These are phyloP conservation scores for Aureoboletus auriporus DNA, from an alignment of 768 basidiomycete genomes.

Conservation along the genomic window DNA sequence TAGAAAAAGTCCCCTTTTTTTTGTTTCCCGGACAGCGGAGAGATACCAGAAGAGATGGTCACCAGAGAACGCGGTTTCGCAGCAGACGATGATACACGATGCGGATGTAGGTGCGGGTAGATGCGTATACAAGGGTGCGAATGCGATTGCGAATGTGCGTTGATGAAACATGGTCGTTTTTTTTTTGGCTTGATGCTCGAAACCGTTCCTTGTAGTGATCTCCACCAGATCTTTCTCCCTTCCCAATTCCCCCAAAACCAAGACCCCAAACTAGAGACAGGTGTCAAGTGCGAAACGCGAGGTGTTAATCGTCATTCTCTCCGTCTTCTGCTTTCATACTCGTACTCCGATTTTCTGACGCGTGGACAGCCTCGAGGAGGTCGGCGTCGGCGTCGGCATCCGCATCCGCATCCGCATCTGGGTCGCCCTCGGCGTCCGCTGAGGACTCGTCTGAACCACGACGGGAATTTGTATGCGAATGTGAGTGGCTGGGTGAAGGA, in stretches of 20 bases:
- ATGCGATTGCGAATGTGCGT: background rate
- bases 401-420: slow-evolving; percentile 38
- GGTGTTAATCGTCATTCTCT: slow-evolving; percentile 19
- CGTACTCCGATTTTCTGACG: slow-evolving; percentile 42
- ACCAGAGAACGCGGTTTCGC: slow-evolving; percentile 1
- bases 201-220: slow-evolving; percentile 3
- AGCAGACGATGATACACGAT: slow-evolving; percentile 1
- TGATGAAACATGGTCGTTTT: slow-evolving; percentile 1
- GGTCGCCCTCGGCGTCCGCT: slow-evolving; percentile 29
- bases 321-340: slow-evolving; percentile 27
- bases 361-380: slow-evolving; percentile 49
- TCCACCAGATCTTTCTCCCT: slow-evolving; percentile 6
- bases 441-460: slow-evolving; percentile 27
- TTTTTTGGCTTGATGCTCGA: slow-evolving; percentile 1
- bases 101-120: background rate
- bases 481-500: slow-evolving; percentile 22
- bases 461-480: slow-evolving; percentile 21
- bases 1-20: slow-evolving; percentile 2
- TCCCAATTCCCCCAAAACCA: slow-evolving; percentile 11
- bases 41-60: background rate
- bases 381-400: slow-evolving; percentile 36
- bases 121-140: slow-evolving; percentile 10
- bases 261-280: background rate
- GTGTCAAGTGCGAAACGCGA: background rate
- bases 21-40: slow-evolving; percentile 14